Evolutionary conservation across 805 yeast genomes (phyloP).

Genomic region (Saccharomycopsis capsularis): DNA sequence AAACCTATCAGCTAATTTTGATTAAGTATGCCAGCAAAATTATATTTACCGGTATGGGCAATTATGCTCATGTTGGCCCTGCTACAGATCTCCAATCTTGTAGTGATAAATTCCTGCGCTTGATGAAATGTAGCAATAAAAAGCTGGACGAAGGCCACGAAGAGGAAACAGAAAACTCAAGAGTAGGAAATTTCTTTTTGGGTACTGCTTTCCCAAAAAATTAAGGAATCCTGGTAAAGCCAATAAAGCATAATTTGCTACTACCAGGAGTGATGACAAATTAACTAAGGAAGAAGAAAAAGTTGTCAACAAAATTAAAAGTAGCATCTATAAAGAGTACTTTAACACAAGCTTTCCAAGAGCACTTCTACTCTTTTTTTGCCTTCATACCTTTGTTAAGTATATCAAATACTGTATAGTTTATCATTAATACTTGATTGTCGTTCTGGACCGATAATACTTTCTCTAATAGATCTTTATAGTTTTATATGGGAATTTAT

Average conservation of each 20-base stretch:
- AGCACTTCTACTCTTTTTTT: slow-evolving; percentile 33
- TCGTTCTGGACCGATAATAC: slow-evolving; percentile 67
- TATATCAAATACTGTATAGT: slow-evolving; percentile 36
- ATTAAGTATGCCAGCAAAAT: slow-evolving; percentile 56
- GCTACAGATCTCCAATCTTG: slow-evolving; percentile 36
- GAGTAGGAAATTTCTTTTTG: neutral
- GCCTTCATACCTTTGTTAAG: slow-evolving; percentile 24
- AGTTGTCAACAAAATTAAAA: slow-evolving; percentile 48
- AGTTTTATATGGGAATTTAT: slow-evolving; percentile 58
- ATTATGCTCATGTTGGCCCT: slow-evolving; percentile 45
- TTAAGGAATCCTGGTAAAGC: slow-evolving; percentile 4
- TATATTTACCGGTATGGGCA: slow-evolving; percentile 47
- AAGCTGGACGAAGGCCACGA: slow-evolving; percentile 26
- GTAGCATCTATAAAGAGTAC: slow-evolving; percentile 44
- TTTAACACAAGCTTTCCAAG: slow-evolving; percentile 24
- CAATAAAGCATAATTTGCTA: too few relatives aligned
- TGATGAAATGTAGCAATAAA: slow-evolving; percentile 36
- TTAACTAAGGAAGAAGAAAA: slow-evolving; percentile 45
- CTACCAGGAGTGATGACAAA: slow-evolving; percentile 13
- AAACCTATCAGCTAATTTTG: slow-evolving; percentile 69
- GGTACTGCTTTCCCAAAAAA: too few relatives aligned
- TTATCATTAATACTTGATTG: slow-evolving; percentile 70
- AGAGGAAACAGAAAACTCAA: slow-evolving; percentile 23
- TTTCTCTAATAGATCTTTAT: slow-evolving; percentile 31
- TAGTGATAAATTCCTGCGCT: slow-evolving; percentile 37